Evolutionary conservation across 1,284 basidiomycete species (phyloP), one percentile per base, ranked within the genome.

Genomic region (Calocybe gambosa): DNA sequence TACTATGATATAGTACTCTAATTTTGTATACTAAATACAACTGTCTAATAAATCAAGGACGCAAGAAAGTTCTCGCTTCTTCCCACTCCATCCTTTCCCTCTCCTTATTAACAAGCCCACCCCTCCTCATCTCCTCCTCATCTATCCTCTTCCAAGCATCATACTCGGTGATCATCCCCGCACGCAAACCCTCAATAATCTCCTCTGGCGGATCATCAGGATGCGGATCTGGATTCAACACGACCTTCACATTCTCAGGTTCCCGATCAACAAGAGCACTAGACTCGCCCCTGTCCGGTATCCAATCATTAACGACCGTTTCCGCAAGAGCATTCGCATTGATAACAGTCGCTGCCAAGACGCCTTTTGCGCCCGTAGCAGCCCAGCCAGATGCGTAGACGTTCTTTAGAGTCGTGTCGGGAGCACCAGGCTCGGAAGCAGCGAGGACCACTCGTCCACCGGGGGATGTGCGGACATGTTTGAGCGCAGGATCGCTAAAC

Each of bases 361-460:
- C 93, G 4, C 96, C 95, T 38, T 82, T 84, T 0, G 95, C 93
- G 18, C 95, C 96, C 9, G 81, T 82, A 0, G 93, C 88, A 0
- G 92, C 85, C 96, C 96, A 99, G 2, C 95, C 95, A 1, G 90
- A 86, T 1, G 90, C 86, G 61, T 97, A 98, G n/a, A 92, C 73
- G 31, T 85, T 85, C 20, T 73, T 73, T 47, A 78, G 43, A 1
- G 60, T 67, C 16, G 52, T 62, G 5, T 70, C 78, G 15, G 57
- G 60, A 20, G 15, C 16, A 28, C 33, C 15, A 8, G 16, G 2
- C 8, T 2, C 16, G 10, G 40, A 33, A 10, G 43, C 33, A 18
- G 62, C 55, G 6, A 68, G 71, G 48, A 78, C 57, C n/a, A 89
- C 68, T 16, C 80, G 73, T 4, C 78, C 79, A 4, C 77, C 78